Evolutionary conservation across 208 protist species (phyloP).

Genomic region (Leptomonas seymouri): DNA sequence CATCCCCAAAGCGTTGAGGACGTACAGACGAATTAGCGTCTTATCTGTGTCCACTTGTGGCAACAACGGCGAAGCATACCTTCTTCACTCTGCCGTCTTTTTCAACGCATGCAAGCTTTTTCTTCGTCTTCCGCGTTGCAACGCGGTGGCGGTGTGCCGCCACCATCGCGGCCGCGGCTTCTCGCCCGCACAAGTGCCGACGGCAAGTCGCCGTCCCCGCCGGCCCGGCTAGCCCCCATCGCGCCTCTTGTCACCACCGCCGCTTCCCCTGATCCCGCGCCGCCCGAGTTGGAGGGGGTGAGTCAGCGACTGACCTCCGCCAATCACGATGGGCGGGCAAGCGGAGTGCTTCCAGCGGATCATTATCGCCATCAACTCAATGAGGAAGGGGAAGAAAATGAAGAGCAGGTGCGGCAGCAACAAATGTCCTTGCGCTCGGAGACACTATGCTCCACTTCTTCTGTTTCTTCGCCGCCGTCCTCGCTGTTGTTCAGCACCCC

Average conservation of each 20-base stretch:
- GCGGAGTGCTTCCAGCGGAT: no score
- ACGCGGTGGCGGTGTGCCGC: conserved; percentile 8
- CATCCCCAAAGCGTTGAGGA: no score
- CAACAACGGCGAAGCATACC: no score
- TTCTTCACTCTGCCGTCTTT: conserved; percentile 2
- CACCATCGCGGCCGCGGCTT: conserved; percentile 25
- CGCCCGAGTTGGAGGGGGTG: conserved; percentile 1
- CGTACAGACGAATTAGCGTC: no score
- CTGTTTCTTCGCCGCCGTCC: no score
- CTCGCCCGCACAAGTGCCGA: conserved; percentile 13
- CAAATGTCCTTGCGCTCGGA: no score
- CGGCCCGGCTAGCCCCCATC: conserved; percentile 29
- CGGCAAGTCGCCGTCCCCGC: conserved; percentile 20
- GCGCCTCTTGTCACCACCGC: background rate
- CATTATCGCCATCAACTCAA: no score
- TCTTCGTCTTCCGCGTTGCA: background rate
- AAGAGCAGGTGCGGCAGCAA: no score
- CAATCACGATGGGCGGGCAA: no score
- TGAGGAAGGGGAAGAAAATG: no score
- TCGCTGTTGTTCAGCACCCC: no score
- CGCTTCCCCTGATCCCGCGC: background rate
- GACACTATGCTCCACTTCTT: no score
- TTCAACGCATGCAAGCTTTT: background rate
- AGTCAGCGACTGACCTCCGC: background rate
- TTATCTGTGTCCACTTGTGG: background rate